Base-by-base conservation (phyloP, 163 green algal species). In the Prototheca wickerhamii region DNA sequence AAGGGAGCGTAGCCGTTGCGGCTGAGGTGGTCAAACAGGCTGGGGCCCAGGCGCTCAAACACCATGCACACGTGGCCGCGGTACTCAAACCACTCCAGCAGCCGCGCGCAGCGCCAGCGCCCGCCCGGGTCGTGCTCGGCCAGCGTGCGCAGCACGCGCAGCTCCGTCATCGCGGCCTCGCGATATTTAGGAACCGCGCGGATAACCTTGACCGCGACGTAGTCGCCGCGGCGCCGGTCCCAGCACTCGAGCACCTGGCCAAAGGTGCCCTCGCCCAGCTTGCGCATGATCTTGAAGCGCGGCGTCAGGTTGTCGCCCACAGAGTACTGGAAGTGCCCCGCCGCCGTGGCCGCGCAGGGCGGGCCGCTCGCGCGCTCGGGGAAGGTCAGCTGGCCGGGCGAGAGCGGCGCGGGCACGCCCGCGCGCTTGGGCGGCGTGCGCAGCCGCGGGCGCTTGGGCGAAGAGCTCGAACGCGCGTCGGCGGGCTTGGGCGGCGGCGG, bases 61-160 rank as follows among this genome's bases (percentile, higher is more conserved):
- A 98, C 94, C 88, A 99, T 97, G 84, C 92, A 98, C 3, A 98
- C 85, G 70, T 99, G 93, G 2, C 87, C 87, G 3, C 88, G 72
- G 82, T 97, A 97, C 68, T 97, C 81, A 69, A 99, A 98, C 91
- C 92, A 98, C 60, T 95, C 84, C 6, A 78, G 74, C 42, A 95
- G 72, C n/a, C 67, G 68, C 1, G 95, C 86, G 63, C 87, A 95
- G 73, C 93, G 76, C n/a, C 37, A 31, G 0, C 58, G 56, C 12
- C 60, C 55, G 17, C 60, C 40, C 1, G 87, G 79, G 64, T 96
- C 89, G 61, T 94, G 92, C 28, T 59, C 62, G 43, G 84, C 81
- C 43, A 97, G 63, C 6, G 86, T 95, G 62, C 86, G 84, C 20
- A 96, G 73, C 49, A 95, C 86, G 58, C 93, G 81, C 57, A 96